Conservation (phyloP, 2,329 filamentous ascomycete genomes). For the Fusarium brevicatenulatum region DNA sequence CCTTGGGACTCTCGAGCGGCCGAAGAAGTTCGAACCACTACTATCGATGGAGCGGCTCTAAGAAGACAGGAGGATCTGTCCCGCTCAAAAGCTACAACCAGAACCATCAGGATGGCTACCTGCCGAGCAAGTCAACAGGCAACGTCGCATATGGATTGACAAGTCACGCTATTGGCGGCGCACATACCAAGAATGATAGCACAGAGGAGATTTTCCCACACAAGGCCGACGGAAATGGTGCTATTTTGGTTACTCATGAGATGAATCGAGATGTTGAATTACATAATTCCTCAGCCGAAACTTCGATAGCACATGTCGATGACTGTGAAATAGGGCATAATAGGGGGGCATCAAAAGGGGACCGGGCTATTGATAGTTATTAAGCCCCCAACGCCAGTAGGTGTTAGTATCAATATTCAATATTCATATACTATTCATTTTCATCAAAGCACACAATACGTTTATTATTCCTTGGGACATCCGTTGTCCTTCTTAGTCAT, state of each 20-base stretch:
- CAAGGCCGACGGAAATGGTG: slow-evolving; percentile 30
- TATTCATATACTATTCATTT: not conserved
- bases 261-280: slow-evolving; percentile 27
- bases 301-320: slow-evolving; percentile 12
- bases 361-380: too few species aligned
- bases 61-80: slow-evolving; percentile 21
- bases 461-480: too few species aligned
- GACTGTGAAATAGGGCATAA: not conserved
- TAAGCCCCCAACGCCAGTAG: too few species aligned
- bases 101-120: slow-evolving; percentile 18
- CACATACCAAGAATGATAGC: slow-evolving; percentile 35
- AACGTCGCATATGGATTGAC: slow-evolving; percentile 22
- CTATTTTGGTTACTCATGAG: slow-evolving; percentile 36
- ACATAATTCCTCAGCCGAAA: slow-evolving; percentile 12
- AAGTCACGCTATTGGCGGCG: slow-evolving; percentile 27
- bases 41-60: slow-evolving; percentile 12
- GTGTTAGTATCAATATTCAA: not conserved
- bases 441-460: not conserved
- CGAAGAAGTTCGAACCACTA: slow-evolving; percentile 24
- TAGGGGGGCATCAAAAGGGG: too few species aligned
- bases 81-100: slow-evolving; percentile 30
- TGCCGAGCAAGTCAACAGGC: slow-evolving; percentile 18
- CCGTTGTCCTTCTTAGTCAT: not conserved
- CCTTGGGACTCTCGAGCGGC: slow-evolving; percentile 43
- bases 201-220: slow-evolving; percentile 38